A percentile compares a stretch with the other conserved stretches of the same genome.
Conservation (phyloP, 2,329 filamentous ascomycete genomes). For the Colletotrichum simmondsii region DNA sequence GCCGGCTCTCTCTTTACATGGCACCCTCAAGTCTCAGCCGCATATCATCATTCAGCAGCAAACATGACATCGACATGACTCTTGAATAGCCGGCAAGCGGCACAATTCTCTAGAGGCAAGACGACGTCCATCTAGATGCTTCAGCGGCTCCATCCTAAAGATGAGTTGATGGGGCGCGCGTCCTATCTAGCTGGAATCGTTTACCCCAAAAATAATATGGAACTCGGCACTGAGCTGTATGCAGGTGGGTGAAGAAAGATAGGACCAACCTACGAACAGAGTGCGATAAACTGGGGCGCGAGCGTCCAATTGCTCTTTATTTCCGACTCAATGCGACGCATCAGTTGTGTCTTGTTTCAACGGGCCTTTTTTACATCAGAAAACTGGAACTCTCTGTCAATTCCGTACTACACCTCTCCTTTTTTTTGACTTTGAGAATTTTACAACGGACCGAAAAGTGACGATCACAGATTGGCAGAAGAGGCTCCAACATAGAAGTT, state of each 20-base stretch:
- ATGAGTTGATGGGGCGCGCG: neutral
- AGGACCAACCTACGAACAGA: neutral
- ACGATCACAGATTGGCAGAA: neutral
- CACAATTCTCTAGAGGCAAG: neutral
- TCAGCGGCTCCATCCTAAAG: neutral
- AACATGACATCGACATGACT: neutral
- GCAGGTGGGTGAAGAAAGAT: neutral
- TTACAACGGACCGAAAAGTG: neutral
- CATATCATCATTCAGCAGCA: neutral
- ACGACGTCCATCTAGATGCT: neutral
- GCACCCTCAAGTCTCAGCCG: neutral
- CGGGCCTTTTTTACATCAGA: neutral
- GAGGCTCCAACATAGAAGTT: neutral
- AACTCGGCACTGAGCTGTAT: conserved; percentile 11
- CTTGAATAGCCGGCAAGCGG: neutral
- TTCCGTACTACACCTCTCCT: neutral
- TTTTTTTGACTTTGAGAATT: neutral
- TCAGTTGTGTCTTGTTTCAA: neutral
- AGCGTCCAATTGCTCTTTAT: neutral
- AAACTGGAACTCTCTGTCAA: neutral
- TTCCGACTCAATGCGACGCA: neutral
- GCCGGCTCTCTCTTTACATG: neutral
- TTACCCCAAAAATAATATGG: conserved; percentile 16
- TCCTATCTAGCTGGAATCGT: conserved; percentile 4
- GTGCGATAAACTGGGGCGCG: conserved; percentile 1